A percentile compares a stretch with the other conserved stretches of the same genome.
These are phyloP conservation scores for Panellus pusillus DNA, from an alignment of 768 basidiomycete genomes.

Conservation along the genomic window DNA sequence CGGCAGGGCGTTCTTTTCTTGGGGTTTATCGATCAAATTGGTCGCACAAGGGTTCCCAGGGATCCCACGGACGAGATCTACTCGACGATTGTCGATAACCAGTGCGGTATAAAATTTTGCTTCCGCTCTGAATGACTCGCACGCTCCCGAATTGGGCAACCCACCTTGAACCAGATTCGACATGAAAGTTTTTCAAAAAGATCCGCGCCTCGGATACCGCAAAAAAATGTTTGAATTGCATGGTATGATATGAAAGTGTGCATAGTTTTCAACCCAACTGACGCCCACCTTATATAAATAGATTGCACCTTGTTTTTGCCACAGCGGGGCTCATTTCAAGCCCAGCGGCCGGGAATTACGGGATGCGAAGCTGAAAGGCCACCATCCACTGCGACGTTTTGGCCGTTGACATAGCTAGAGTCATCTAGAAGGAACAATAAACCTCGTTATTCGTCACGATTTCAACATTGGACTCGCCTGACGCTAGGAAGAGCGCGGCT, in stretches of 20 bases:
- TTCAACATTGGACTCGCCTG: conserved; percentile 49
- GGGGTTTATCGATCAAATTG: too few species aligned
- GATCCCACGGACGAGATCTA: too few species aligned
- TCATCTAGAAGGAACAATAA: conserved; percentile 53
- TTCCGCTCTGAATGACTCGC: not conserved
- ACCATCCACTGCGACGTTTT: conserved; percentile 84
- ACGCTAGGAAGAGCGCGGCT: conserved; percentile 82
- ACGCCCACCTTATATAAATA: too few species aligned
- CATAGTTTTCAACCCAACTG: too few species aligned
- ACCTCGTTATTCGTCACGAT: not conserved
- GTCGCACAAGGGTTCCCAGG: too few species aligned
- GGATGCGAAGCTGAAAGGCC: conserved; percentile 81
- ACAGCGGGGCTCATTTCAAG: conserved; percentile 30
- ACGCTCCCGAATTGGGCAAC: not conserved
- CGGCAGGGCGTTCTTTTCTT: too few species aligned
- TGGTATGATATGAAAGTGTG: too few species aligned
- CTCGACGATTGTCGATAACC: too few species aligned
- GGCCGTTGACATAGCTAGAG: conserved; percentile 90
- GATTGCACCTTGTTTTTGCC: too few species aligned
- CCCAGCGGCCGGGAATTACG: conserved; percentile 73
- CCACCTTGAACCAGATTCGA: not conserved
- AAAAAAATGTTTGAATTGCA: too few species aligned
- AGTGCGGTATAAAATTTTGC: not conserved
- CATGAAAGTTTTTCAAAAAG: too few species aligned
- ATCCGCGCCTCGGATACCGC: too few species aligned